A percentile compares a stretch with the other conserved stretches of the same genome.
These are phyloP conservation scores for Bruguiera hainesii DNA, from an alignment of 441 rosid genomes.

Conservation along the genomic window DNA sequence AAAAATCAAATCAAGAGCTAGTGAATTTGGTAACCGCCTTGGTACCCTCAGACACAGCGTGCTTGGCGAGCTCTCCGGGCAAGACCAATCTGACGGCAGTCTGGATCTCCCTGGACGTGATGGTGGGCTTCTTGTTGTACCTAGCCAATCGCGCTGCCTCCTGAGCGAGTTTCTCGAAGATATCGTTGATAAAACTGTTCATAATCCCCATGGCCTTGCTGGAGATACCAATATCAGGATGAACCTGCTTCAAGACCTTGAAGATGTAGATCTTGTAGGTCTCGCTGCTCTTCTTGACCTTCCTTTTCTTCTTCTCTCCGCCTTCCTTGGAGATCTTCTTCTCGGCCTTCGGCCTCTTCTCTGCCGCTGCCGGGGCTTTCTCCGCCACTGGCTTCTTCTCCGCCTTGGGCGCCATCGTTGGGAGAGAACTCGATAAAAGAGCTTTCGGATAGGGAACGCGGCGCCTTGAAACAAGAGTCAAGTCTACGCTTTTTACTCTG, in stretches of 20 bases:
- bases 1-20: conserved; percentile 16
- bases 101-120: conserved; percentile 20
- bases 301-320: conserved; percentile 21
- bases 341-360: conserved; percentile 18
- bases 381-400: conserved; percentile 4
- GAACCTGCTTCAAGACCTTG: conserved; percentile 22
- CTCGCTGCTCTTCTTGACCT: conserved; percentile 22
- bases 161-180: conserved; percentile 21
- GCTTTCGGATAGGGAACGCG: background rate
- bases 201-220: conserved; percentile 23
- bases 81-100: conserved; percentile 22
- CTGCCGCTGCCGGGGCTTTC: conserved; percentile 16
- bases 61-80: conserved; percentile 24
- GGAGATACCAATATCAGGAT: conserved; percentile 24
- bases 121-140: conserved; percentile 20
- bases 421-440: background rate
- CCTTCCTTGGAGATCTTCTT: conserved; percentile 18
- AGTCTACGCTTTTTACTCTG: too few relatives aligned
- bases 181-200: conserved; percentile 18
- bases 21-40: conserved; percentile 23
- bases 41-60: conserved; percentile 24
- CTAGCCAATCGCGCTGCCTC: conserved; percentile 17
- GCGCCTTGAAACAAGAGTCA: background rate
- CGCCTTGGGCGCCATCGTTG: conserved; percentile 6
- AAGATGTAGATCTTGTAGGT: conserved; percentile 25